Conservation (phyloP, 1,139 yeast species). For the Suhomyces ambrosiae region DNA sequence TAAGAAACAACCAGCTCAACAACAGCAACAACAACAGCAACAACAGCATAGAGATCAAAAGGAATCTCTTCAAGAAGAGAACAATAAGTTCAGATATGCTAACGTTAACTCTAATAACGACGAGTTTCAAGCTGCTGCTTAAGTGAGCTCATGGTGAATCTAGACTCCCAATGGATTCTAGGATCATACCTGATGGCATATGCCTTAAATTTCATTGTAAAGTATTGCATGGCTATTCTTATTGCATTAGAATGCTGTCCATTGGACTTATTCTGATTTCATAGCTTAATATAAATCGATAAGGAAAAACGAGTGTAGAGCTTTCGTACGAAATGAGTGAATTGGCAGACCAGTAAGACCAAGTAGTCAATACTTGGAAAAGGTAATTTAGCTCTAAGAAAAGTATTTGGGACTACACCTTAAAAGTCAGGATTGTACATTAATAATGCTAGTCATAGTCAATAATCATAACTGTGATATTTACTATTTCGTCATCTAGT, state of each 20-base stretch:
- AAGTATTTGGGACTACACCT: too few species aligned
- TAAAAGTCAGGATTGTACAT: too few species aligned
- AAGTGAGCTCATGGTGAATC: constrained; percentile 10
- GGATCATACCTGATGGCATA: too few species aligned
- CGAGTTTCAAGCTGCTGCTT: constrained; percentile 45
- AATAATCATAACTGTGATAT: too few species aligned
- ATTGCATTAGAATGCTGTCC: constrained; percentile 9
- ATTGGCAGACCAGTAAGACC: too few species aligned
- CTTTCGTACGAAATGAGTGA: too few species aligned
- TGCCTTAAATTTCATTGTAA: constrained; percentile 11
- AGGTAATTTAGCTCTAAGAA: too few species aligned
- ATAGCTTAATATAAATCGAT: constrained; percentile 12
- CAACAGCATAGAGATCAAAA: constrained; percentile 35
- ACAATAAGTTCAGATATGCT: constrained; percentile 49
- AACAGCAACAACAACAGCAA: constrained; percentile 34
- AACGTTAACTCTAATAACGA: constrained; percentile 50
- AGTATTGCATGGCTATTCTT: constrained; percentile 14
- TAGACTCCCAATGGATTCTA: too few species aligned
- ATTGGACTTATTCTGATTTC: constrained; percentile 4
- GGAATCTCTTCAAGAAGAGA: constrained; percentile 38
- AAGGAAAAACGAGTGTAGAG: too few species aligned
- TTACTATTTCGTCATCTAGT: too few species aligned
- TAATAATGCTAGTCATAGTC: too few species aligned
- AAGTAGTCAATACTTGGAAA: too few species aligned
- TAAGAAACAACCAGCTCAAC: constrained; percentile 41